Conservation (phyloP, 2,329 filamentous ascomycete species). For the Golovinomyces cichoracearum region DNA sequence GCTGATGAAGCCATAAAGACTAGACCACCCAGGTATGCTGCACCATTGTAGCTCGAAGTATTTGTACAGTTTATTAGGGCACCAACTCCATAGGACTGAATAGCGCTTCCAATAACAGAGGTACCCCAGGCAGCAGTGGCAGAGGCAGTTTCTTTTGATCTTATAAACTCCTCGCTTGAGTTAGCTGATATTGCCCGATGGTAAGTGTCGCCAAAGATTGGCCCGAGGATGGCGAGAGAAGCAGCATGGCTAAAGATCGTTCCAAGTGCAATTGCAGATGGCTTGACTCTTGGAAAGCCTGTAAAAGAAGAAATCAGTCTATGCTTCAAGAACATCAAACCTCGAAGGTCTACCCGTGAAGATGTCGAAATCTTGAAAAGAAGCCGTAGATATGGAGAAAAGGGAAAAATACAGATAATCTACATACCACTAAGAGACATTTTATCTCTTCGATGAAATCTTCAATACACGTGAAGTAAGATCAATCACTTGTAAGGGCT, state of each 20-base stretch:
- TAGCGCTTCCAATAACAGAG: conserved; percentile 62
- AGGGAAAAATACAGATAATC: neutral
- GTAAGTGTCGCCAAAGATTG: conserved; percentile 85
- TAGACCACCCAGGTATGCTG: conserved; percentile 70
- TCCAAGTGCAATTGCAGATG: conserved; percentile 87
- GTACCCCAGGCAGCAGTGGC: conserved; percentile 77
- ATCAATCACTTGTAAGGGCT: no score
- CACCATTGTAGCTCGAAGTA: conserved; percentile 88
- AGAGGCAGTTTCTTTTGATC: conserved; percentile 71
- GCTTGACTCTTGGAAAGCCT: conserved; percentile 66
- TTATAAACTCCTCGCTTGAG: conserved; percentile 88
- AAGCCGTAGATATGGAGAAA: neutral
- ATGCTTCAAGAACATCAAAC: neutral
- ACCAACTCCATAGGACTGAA: conserved; percentile 74
- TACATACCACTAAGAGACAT: conserved; percentile 14
- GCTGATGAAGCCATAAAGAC: conserved; percentile 82
- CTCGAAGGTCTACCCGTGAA: neutral
- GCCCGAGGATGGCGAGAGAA: conserved; percentile 65
- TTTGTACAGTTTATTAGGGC: conserved; percentile 85
- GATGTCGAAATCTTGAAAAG: no score
- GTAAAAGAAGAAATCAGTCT: neutral
- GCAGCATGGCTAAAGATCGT: conserved; percentile 85
- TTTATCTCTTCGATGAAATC: conserved; percentile 4
- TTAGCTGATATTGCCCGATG: conserved; percentile 73
- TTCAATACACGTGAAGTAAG: neutral